A percentile compares a stretch with the other conserved stretches of the same genome.
phyloP scores from a whole-genome alignment of 148 eudicot genomes.

The Arbutus unedo region DNA sequence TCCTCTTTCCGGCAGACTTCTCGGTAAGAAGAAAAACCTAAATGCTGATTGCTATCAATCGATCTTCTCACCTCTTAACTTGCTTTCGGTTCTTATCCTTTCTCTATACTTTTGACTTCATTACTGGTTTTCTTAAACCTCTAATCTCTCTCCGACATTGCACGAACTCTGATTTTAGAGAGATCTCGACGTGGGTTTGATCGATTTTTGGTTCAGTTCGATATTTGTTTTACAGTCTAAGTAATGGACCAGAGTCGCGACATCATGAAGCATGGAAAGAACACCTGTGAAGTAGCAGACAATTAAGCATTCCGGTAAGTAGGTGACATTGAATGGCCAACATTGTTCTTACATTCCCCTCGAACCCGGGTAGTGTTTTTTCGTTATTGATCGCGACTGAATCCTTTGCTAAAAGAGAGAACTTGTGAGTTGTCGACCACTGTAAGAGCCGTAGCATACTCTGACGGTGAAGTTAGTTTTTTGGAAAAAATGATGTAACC shows the following conservation, averaged over 20 bases:
- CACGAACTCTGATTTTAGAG: background rate
- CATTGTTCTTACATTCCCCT: background rate
- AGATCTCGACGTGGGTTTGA: background rate
- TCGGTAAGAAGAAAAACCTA: conserved; percentile 11
- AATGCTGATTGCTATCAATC: conserved; percentile 11
- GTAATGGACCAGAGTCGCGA: conserved; percentile 20
- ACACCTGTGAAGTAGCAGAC: conserved; percentile 10
- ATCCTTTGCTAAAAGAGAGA: too few species aligned
- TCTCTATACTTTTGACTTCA: conserved; percentile 10
- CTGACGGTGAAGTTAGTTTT: too few species aligned
- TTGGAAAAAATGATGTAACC: too few species aligned
- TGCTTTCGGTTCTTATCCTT: conserved; percentile 3
- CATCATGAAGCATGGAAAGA: conserved; percentile 9
- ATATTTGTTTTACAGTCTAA: background rate
- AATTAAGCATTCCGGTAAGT: conserved; percentile 14
- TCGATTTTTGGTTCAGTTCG: conserved; percentile 4
- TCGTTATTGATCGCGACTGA: background rate
- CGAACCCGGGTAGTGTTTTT: background rate
- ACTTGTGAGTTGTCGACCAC: too few species aligned
- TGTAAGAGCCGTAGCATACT: too few species aligned
- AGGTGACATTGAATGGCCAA: background rate
- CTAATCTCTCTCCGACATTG: conserved; percentile 4
- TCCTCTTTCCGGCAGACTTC: conserved; percentile 25
- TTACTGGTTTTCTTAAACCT: background rate
- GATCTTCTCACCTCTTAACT: background rate